Percentiles rank a stretch among this genome's conserved stretches.
phyloP scores from a whole-genome alignment of 306 rosid species.

The Lathyrus tuberosus region DNA sequence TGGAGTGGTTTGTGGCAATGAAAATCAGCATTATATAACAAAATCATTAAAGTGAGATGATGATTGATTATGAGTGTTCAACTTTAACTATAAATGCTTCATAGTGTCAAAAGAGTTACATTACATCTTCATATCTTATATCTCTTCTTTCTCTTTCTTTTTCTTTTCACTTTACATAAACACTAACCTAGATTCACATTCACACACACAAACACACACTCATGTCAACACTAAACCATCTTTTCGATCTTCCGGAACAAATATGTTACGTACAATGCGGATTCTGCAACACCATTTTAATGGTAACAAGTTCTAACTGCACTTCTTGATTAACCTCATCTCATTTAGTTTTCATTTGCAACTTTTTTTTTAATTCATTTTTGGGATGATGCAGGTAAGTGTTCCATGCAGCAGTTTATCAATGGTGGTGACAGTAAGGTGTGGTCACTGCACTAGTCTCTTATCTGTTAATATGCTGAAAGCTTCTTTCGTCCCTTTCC shows the following conservation, averaged over 20 bases:
- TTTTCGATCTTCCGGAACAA: constrained; percentile 80
- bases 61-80: constrained; percentile 49
- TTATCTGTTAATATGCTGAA: constrained; percentile 86
- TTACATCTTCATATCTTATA: constrained; percentile 29
- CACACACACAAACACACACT: constrained; percentile 4
- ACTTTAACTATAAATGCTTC: constrained; percentile 54
- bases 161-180: constrained; percentile 1
- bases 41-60: constrained; percentile 39
- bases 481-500: constrained; percentile 83
- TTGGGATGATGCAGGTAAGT: constrained; percentile 64
- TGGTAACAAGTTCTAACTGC: constrained; percentile 47
- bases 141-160: constrained; percentile 24
- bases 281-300: constrained; percentile 73
- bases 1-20: constrained; percentile 43
- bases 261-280: constrained; percentile 92
- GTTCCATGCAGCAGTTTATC: constrained; percentile 92
- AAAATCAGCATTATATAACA: constrained; percentile 39
- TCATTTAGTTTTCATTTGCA: neutral
- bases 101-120: constrained; percentile 36
- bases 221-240: constrained; percentile 70
- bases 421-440: constrained; percentile 86
- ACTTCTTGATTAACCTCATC: constrained; percentile 19
- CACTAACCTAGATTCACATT: neutral
- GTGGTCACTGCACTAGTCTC: constrained; percentile 89
- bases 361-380: neutral